A percentile compares a stretch with the other conserved stretches of the same genome.
These are phyloP conservation scores for Cyamopsis tetragonoloba DNA, from an alignment of 306 rosid species.

Conservation along the genomic window DNA sequence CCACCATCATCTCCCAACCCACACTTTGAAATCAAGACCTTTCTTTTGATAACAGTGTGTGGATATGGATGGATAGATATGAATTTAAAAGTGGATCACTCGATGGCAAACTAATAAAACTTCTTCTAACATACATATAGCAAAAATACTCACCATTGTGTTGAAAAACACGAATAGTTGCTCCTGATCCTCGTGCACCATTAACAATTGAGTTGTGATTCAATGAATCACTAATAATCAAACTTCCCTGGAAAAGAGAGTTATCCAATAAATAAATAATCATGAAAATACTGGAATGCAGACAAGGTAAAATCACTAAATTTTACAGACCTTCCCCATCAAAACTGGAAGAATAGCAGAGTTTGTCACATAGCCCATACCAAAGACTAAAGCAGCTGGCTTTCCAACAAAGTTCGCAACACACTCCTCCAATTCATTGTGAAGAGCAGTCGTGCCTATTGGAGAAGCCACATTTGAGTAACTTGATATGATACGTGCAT, in stretches of 20 bases:
- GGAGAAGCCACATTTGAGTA: conserved; percentile 8
- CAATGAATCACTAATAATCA: conserved; percentile 87
- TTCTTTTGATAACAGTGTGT: background rate
- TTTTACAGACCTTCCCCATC: conserved; percentile 58
- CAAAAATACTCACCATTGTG: conserved; percentile 49
- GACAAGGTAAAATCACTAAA: background rate
- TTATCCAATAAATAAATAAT: background rate
- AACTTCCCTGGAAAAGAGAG: conserved; percentile 54
- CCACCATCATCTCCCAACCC: background rate
- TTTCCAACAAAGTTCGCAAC: conserved; percentile 43
- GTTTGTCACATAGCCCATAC: conserved; percentile 94
- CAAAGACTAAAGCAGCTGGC: conserved; percentile 82
- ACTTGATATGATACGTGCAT: background rate
- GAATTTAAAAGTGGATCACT: background rate
- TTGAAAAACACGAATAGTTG: conserved; percentile 87
- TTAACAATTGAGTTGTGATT: conserved; percentile 90
- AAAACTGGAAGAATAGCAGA: conserved; percentile 83
- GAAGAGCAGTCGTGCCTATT: conserved; percentile 67
- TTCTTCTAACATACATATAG: background rate
- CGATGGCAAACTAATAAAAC: background rate
- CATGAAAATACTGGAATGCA: background rate
- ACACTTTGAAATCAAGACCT: background rate
- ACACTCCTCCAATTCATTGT: conserved; percentile 61
- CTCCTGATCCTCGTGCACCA: conserved; percentile 94
- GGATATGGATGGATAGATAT: no score